Conservation (phyloP, 768 basidiomycete genomes). For the Boletus sp. region DNA sequence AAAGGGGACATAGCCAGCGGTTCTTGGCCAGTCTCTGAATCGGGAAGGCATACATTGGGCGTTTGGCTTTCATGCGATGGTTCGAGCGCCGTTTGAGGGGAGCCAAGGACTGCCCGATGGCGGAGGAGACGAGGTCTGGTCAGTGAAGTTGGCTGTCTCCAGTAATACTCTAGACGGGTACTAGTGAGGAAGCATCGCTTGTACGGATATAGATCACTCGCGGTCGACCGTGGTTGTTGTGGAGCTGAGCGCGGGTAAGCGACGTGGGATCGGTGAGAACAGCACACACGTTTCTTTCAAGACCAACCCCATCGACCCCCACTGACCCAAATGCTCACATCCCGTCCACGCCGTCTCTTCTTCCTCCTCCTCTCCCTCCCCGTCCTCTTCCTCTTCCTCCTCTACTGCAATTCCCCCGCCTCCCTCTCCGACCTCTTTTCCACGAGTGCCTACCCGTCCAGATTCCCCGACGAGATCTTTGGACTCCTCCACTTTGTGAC, state of each 20-base stretch:
- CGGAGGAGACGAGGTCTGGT: background rate
- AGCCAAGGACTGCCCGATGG: background rate
- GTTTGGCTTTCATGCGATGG: background rate
- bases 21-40: background rate
- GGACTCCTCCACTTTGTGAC: constrained; percentile 68
- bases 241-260: no score
- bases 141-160: no score
- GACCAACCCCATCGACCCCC: background rate
- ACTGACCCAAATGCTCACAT: constrained; percentile 7
- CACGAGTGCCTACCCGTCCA: constrained; percentile 40
- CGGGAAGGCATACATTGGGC: background rate
- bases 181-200: no score
- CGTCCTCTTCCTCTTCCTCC: constrained; percentile 34
- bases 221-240: no score
- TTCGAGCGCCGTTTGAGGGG: background rate
- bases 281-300: background rate
- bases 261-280: no score
- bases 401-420: constrained; percentile 37
- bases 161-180: no score
- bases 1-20: background rate
- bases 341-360: constrained; percentile 45
- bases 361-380: constrained; percentile 39
- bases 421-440: constrained; percentile 36
- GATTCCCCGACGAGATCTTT: constrained; percentile 55
- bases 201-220: no score